Percentiles rank a stretch among this genome's conserved stretches.
phyloP scores from a whole-genome alignment of 75 land plant genomes.

The Pseudotsuga menziesii region DNA sequence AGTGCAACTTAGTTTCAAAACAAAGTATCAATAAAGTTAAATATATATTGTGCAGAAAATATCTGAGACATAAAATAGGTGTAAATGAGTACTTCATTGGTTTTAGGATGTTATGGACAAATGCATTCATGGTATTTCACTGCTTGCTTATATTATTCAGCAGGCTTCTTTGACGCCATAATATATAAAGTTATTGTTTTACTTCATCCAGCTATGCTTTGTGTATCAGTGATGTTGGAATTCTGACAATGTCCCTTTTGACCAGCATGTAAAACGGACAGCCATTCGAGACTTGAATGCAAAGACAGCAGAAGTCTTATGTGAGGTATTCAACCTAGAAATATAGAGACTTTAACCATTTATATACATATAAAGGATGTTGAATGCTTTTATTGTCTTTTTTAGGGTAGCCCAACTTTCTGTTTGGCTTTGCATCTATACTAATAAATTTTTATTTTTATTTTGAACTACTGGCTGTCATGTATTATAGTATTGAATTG shows the following conservation, averaged over 20 bases:
- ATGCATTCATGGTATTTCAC: neutral
- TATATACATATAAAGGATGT: neutral
- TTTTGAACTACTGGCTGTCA: neutral
- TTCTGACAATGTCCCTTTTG: constrained; percentile 1
- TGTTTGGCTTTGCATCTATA: neutral
- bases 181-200: neutral
- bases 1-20: too few relatives aligned
- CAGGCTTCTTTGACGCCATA: neutral
- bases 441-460: neutral
- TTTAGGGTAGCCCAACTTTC: neutral
- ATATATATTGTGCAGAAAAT: too few relatives aligned
- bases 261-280: constrained; percentile 70
- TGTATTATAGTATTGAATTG: neutral
- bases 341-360: neutral
- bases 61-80: too few relatives aligned
- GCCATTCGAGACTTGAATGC: constrained; percentile 75
- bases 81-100: too few relatives aligned
- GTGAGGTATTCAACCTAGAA: constrained; percentile 52
- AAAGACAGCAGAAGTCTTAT: constrained; percentile 82
- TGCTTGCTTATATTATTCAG: neutral
- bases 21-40: neutral
- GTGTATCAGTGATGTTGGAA: neutral
- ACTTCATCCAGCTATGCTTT: constrained; percentile 4
- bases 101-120: too few relatives aligned
- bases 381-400: neutral